phyloP scores from a whole-genome alignment of 73 alveolate genomes.

The Breviolum minutum region DNA sequence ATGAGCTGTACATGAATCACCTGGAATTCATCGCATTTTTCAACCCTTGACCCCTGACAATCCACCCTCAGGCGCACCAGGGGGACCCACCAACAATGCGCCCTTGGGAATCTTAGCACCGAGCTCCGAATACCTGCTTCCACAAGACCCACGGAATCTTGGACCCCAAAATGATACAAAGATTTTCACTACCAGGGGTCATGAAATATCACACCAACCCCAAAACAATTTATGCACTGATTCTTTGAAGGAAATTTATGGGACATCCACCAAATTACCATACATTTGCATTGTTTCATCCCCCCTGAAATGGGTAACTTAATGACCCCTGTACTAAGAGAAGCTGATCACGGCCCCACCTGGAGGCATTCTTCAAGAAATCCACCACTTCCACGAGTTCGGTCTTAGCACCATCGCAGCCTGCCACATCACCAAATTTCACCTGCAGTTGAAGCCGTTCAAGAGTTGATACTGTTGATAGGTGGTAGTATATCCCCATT shows the following conservation, averaged over 20 bases:
- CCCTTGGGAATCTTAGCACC: slow-evolving; percentile 98
- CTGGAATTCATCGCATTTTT: not conserved
- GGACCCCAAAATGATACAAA: not conserved
- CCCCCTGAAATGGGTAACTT: no score
- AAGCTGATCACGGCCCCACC: not conserved
- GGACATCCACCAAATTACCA: no score
- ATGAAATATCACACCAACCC: not conserved
- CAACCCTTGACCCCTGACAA: slow-evolving; percentile 98
- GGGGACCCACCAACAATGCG: slow-evolving; percentile 98
- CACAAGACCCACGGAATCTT: no score
- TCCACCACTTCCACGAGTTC: slow-evolving; percentile 99
- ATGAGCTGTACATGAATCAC: no score
- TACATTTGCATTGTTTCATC: not conserved
- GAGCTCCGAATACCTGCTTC: slow-evolving; percentile 96
- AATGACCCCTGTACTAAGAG: no score
- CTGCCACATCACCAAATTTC: slow-evolving; percentile 98
- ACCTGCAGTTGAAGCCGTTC: slow-evolving; percentile 8
- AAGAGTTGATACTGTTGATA: no score
- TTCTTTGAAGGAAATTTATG: not conserved
- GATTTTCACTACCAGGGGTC: not conserved
- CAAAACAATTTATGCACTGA: not conserved
- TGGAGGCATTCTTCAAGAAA: slow-evolving; percentile 98
- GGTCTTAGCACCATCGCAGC: slow-evolving; percentile 99
- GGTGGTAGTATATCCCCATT: no score
- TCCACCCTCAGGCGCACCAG: slow-evolving; percentile 98